Conservation (phyloP, 352 stramenopile genomes). For the Phytophthora brassicae region DNA sequence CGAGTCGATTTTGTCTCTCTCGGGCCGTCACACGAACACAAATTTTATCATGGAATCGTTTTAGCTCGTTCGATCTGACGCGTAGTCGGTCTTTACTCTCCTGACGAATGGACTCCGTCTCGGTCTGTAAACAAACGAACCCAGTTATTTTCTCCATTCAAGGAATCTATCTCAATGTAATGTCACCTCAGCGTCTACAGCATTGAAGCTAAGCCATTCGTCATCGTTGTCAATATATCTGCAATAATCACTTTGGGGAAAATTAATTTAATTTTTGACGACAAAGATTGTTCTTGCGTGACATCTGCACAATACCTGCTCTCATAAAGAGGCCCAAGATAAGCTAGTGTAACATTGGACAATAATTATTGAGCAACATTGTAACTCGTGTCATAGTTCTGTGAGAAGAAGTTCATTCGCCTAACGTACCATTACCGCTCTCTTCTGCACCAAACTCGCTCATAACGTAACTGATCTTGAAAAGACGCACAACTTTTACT, state of each 20-base stretch:
- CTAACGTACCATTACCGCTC: not conserved
- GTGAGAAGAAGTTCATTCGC: not conserved
- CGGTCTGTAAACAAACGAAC: conserved; percentile 18
- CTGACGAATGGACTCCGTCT: conserved; percentile 37
- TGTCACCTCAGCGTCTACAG: conserved; percentile 24
- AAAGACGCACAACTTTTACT: conserved; percentile 15
- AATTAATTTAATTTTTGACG: not conserved
- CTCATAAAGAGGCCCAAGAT: not conserved
- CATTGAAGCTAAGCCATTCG: conserved; percentile 11
- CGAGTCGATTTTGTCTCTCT: conserved; percentile 40
- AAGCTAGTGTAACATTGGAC: not conserved
- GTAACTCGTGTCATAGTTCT: too few species aligned
- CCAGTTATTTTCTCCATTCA: not conserved
- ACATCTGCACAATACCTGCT: conserved; percentile 5
- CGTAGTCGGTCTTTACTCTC: conserved; percentile 37
- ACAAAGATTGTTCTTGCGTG: not conserved
- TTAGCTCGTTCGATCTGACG: conserved; percentile 45
- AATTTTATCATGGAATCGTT: conserved; percentile 62
- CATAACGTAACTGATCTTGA: conserved; percentile 16
- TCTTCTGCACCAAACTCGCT: conserved; percentile 8
- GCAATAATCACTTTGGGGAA: not conserved
- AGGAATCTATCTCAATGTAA: not conserved
- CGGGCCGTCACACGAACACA: conserved; percentile 55
- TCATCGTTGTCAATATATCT: conserved; percentile 9
- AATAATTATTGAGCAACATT: not conserved